Percentiles rank a stretch among this genome's conserved stretches.
These are phyloP conservation scores for Termitomyces sp. DNA, from an alignment of 768 basidiomycete species.

Conservation along the genomic window DNA sequence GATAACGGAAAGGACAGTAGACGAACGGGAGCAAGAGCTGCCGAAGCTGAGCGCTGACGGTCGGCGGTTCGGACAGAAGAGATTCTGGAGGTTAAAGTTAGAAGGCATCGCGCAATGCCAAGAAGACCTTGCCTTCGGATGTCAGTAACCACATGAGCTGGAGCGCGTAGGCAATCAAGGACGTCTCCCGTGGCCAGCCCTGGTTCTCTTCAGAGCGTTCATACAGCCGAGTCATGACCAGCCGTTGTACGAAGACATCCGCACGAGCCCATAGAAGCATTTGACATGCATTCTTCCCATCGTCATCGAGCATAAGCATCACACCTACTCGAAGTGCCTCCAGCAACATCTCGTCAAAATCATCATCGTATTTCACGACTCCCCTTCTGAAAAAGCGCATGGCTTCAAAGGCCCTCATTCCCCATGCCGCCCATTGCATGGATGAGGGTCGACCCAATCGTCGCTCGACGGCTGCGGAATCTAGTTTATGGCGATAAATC, in stretches of 20 bases:
- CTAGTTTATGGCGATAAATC: slow-evolving; percentile 55
- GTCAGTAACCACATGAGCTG: slow-evolving; percentile 54
- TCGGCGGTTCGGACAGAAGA: slow-evolving; percentile 22
- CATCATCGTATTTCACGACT: background rate
- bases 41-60: slow-evolving; percentile 24
- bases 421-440: slow-evolving; percentile 14
- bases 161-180: slow-evolving; percentile 40
- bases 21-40: slow-evolving; percentile 37
- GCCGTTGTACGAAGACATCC: slow-evolving; percentile 32
- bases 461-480: slow-evolving; percentile 43
- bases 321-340: slow-evolving; percentile 1
- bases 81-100: slow-evolving; percentile 15
- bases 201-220: slow-evolving; percentile 21
- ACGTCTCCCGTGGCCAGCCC: slow-evolving; percentile 49
- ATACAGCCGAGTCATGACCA: slow-evolving; percentile 37
- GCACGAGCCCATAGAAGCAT: slow-evolving; percentile 39
- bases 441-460: slow-evolving; percentile 36
- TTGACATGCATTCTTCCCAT: slow-evolving; percentile 46
- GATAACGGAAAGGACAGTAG: slow-evolving; percentile 50
- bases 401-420: slow-evolving; percentile 1
- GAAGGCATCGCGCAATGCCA: background rate
- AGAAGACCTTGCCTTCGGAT: slow-evolving; percentile 28
- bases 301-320: slow-evolving; percentile 41
- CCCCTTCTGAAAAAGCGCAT: background rate
- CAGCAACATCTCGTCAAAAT: background rate